A percentile compares a stretch with the other conserved stretches of the same genome.
Conservation (phyloP, 2,329 filamentous ascomycete species). For the Xylariaceae sp. region DNA sequence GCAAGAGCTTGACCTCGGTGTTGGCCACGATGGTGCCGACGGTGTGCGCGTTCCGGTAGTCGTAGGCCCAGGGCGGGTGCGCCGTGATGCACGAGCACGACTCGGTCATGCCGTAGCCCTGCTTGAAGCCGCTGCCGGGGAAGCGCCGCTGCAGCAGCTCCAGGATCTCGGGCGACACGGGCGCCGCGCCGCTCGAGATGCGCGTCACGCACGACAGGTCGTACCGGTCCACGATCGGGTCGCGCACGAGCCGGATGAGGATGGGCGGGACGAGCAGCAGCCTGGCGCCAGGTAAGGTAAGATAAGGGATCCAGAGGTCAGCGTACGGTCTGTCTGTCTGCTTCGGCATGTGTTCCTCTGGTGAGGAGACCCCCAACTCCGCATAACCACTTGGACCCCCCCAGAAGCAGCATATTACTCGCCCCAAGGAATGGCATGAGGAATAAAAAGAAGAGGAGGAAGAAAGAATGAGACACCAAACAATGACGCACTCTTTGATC, state of each 20-base stretch:
- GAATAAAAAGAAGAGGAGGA: too few relatives aligned
- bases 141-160: conserved; percentile 47
- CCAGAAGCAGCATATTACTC: too few relatives aligned
- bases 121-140: conserved; percentile 53
- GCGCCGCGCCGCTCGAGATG: conserved; percentile 55
- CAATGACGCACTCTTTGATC: conserved; percentile 46
- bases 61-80: conserved; percentile 47
- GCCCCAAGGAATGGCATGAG: too few relatives aligned
- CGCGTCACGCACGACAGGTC: conserved; percentile 47
- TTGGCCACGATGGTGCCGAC: conserved; percentile 50
- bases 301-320: too few relatives aligned
- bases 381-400: too few relatives aligned
- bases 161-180: conserved; percentile 48
- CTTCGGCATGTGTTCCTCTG: too few relatives aligned
- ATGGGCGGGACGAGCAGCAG: conserved; percentile 54
- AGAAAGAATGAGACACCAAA: too few relatives aligned
- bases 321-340: too few relatives aligned
- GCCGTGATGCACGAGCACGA: conserved; percentile 55
- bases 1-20: conserved; percentile 49
- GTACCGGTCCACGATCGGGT: conserved; percentile 46
- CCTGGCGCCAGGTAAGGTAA: too few relatives aligned
- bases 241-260: conserved; percentile 51
- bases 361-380: too few relatives aligned
- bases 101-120: conserved; percentile 64
- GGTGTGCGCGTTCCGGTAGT: conserved; percentile 48